Evolutionary conservation across 2,329 filamentous ascomycete species (phyloP).

Genomic region (Ustulina deusta): DNA sequence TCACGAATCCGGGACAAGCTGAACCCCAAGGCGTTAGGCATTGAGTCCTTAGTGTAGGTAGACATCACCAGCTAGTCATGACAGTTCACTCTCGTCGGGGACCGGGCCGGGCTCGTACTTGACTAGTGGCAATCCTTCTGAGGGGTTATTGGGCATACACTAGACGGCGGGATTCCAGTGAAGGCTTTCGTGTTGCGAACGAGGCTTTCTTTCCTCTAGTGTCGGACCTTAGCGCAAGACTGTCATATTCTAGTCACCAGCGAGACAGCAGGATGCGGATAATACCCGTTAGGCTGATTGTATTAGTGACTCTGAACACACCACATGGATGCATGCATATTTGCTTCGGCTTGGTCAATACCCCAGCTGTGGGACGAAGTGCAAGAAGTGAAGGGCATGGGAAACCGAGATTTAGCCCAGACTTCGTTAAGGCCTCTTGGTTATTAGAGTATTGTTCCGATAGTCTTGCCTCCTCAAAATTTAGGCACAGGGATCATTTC

Average conservation of each 20-base stretch:
- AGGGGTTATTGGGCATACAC: background rate
- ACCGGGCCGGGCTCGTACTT: background rate
- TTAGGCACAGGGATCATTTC: too few relatives aligned
- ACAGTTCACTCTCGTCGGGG: slow-evolving; percentile 5
- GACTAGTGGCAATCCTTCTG: slow-evolving; percentile 19
- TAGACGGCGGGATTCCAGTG: background rate
- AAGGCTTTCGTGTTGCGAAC: background rate
- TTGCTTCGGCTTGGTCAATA: background rate
- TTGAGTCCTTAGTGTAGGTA: background rate
- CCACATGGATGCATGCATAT: background rate
- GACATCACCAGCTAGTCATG: slow-evolving; percentile 7
- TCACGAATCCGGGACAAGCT: slow-evolving; percentile 4
- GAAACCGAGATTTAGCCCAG: background rate
- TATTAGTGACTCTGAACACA: background rate
- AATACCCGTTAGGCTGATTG: background rate
- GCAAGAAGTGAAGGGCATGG: too few relatives aligned
- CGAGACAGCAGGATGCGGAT: background rate
- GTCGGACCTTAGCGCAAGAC: background rate
- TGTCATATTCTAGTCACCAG: background rate
- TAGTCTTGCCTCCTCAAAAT: too few relatives aligned
- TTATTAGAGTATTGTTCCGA: too few relatives aligned
- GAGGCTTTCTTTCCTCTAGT: background rate
- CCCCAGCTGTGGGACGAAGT: too few relatives aligned
- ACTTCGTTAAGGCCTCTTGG: too few relatives aligned
- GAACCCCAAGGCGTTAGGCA: slow-evolving; percentile 9